Base-by-base conservation (phyloP, 768 basidiomycete species). In the Leucocoprinus birnbaumii region DNA sequence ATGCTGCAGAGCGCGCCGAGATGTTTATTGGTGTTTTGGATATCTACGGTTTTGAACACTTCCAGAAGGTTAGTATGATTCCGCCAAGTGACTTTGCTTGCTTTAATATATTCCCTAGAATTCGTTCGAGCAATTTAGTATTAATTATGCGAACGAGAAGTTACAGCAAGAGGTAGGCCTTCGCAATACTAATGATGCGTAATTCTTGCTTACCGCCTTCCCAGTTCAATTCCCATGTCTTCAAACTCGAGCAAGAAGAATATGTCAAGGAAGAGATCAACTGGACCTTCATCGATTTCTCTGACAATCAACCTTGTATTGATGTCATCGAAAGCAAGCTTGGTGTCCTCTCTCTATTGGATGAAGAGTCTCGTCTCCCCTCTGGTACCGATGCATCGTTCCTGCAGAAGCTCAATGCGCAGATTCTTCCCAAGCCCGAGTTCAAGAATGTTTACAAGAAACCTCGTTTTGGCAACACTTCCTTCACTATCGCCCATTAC, bases 211-310 rank as follows among this genome's bases (percentile, higher is more conserved):
- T 51, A 61, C 62, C 11, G 51, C 52, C 31, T 31, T n/a, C 37
- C 9, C 53, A 97, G 91, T 99, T 99, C 77, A 98, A 98, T 64
- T 97, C 96, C 1, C 97, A 99, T 67, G 97, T 99, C 47, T 94
- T 94, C 83, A 95, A 98, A 78, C 84, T 99, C 40, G 97, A 99
- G 68, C 97, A 99, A 75, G 97, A 98, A 68, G 97, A 99, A 73
- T 99, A 99, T 66, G 85, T 98, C 49, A 92, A 96, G 60, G 97
- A 99, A 68, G 80, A 97, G 71, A 99, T 99, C 68, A 94, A 97
- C 68, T 99, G 97, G 97, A 98, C 91, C 8, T 98, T 98, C 73
- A 99, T 99, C 68, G 96, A 98, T 65, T 99, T 97, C 70, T 92
- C 92, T 9, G 97, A 99, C 71, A 99, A 99, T 66, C 97, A 98